Evolutionary conservation across 345 rosid species (phyloP), one percentile per base, ranked within the genome.

Genomic region (Cardamine resedifolia): DNA sequence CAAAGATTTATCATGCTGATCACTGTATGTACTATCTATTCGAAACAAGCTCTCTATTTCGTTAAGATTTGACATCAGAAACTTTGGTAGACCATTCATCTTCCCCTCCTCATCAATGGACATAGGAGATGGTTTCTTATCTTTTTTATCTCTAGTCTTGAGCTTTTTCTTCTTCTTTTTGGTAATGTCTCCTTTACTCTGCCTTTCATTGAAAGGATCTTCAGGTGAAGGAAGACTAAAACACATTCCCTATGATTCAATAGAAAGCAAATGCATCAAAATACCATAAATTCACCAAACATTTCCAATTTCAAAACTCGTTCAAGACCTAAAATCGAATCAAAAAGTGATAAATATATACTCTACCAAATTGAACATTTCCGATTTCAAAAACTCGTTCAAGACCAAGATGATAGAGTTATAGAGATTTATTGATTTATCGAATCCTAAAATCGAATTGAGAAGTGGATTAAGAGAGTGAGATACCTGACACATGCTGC

Each of bases 151-250:
- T 41, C 5, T 39, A 7, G 19, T 68, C 74, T 81, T 81, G 1
- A 15, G 27, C 64, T 76, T 82, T 48, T 79, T 71, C 20, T 28
- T 47, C 16, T 78, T 78, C 72, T 70, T 84, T 64, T 31, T 62
- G 15, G 44, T 47, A 1, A 64, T 43, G 3, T 75, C 82, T 3
- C 62, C 64, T 73, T 88, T 94, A 15, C 82, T 83, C 18, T 67
- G 68, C 26, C 68, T 79, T 8, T 95, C 97, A 74, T 90, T 88
- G 83, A 84, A 91, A 0, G 96, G 97, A 77, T 91, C 88, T 43
- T 90, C 88, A 7, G 28, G 85, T 34, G 86, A 78, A 16, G 99
- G 99, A 65, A 94, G 96, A 77, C 89, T 88, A 78, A 85, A 95
- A 70, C 97, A 95, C 99, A 95, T 91, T 18, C 97, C 96, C 96